phyloP scores from a whole-genome alignment of 768 basidiomycete species.

The Termitomyces sp. region DNA sequence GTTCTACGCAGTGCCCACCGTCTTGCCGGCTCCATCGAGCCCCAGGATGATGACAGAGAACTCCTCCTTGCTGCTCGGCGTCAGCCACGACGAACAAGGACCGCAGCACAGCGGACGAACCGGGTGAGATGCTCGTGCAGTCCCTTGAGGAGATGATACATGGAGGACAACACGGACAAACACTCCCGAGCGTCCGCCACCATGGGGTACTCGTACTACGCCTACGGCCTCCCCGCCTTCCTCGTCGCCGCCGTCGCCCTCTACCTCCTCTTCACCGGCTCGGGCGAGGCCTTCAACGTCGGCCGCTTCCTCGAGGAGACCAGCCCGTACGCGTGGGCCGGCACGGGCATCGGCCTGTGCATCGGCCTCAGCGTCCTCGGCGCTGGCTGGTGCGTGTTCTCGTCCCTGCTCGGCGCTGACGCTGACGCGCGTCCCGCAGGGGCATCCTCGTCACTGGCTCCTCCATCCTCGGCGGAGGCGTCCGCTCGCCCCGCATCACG shows the following conservation, averaged over 20 bases:
- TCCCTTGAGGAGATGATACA: slow-evolving; percentile 95
- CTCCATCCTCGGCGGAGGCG: slow-evolving; percentile 95
- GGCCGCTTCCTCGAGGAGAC: slow-evolving; percentile 92
- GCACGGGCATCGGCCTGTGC: slow-evolving; percentile 86
- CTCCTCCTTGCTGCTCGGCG: slow-evolving; percentile 64
- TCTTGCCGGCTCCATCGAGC: slow-evolving; percentile 89
- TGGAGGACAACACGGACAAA: slow-evolving; percentile 24
- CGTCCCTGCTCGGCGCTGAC: neutral
- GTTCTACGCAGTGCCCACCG: slow-evolving; percentile 37
- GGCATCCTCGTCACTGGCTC: slow-evolving; percentile 96
- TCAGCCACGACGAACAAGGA: neutral
- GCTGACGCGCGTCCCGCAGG: slow-evolving; percentile 42
- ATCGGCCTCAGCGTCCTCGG: slow-evolving; percentile 92
- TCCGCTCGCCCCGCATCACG: slow-evolving; percentile 85
- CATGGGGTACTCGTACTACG: slow-evolving; percentile 55
- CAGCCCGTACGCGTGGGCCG: slow-evolving; percentile 89
- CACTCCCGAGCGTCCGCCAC: slow-evolving; percentile 11
- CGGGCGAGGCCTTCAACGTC: slow-evolving; percentile 89
- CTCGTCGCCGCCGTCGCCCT: slow-evolving; percentile 62
- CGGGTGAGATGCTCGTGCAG: slow-evolving; percentile 87
- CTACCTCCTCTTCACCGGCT: slow-evolving; percentile 87
- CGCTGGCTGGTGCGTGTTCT: slow-evolving; percentile 78
- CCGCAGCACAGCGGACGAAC: slow-evolving; percentile 27
- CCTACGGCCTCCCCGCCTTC: slow-evolving; percentile 65
- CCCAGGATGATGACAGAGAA: slow-evolving; percentile 96